A percentile compares a stretch with the other conserved stretches of the same genome.
These are phyloP conservation scores for Mortierella sp. DNA, from an alignment of 371 early-diverging fungal genomes.

Conservation along the genomic window DNA sequence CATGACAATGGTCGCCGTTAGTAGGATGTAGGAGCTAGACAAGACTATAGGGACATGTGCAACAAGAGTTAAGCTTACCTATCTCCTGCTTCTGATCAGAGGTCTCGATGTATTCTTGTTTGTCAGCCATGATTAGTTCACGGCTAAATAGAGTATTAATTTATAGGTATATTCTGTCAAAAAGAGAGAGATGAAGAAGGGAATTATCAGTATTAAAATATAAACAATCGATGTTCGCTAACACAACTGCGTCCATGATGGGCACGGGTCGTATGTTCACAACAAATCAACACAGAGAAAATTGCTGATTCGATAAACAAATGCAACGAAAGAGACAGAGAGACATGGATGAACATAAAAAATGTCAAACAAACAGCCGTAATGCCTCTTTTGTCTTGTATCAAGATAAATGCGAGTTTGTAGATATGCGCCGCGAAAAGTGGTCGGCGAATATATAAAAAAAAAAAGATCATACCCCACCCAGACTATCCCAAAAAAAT, in stretches of 20 bases:
- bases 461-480: neutral
- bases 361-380: neutral
- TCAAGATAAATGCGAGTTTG: no score
- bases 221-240: no score
- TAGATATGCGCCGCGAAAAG: neutral
- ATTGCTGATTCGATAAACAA: no score
- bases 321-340: no score
- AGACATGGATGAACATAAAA: no score
- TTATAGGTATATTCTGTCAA: neutral
- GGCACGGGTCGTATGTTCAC: neutral
- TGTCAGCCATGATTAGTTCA: constrained; percentile 8
- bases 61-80: neutral
- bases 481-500: neutral
- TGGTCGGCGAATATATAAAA: neutral
- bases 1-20: neutral
- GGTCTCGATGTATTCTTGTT: constrained; percentile 11
- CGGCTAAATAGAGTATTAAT: neutral
- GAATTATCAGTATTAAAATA: no score
- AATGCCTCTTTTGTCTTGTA: no score
- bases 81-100: neutral
- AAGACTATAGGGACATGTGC: neutral
- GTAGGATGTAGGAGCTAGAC: neutral
- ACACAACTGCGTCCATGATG: no score
- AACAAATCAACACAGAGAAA: no score
- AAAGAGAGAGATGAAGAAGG: neutral